Conservation (phyloP, 2,329 filamentous ascomycete genomes). For the Cucurbitaria berberidis region DNA sequence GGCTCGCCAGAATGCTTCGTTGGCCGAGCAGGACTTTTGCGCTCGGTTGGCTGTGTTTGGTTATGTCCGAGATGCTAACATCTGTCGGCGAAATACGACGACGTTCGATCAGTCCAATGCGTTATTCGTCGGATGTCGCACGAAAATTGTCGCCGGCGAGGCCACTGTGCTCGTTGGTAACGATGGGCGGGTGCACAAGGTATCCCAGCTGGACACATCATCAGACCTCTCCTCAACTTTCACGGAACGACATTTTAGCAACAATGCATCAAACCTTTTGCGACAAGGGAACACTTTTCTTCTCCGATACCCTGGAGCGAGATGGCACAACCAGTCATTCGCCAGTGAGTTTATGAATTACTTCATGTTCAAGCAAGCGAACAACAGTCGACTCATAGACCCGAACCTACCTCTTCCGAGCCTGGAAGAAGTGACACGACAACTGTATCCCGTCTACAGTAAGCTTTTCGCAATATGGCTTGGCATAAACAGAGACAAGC, state of each 20-base stretch:
- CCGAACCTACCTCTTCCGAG: conserved; percentile 42
- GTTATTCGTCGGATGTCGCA: background rate
- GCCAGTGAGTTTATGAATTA: conserved; percentile 56
- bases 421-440: conserved; percentile 26
- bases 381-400: conserved; percentile 43
- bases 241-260: no score
- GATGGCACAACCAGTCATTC: conserved; percentile 57
- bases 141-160: background rate
- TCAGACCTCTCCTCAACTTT: no score
- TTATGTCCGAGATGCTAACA: no score
- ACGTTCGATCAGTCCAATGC: no score
- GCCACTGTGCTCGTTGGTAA: conserved; percentile 20
- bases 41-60: no score
- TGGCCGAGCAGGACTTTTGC: no score
- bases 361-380: conserved; percentile 44
- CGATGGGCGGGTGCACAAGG: no score
- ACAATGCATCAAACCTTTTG: no score
- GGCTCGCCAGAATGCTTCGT: no score
- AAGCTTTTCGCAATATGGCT: conserved; percentile 53
- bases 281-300: no score
- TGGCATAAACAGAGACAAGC: conserved; percentile 45
- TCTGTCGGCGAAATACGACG: no score
- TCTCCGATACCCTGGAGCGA: conserved; percentile 8
- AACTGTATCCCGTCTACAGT: conserved; percentile 41
- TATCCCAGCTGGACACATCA: no score